Evolutionary conservation across 345 rosid species (phyloP).

Genomic region (Nasturtium officinale): DNA sequence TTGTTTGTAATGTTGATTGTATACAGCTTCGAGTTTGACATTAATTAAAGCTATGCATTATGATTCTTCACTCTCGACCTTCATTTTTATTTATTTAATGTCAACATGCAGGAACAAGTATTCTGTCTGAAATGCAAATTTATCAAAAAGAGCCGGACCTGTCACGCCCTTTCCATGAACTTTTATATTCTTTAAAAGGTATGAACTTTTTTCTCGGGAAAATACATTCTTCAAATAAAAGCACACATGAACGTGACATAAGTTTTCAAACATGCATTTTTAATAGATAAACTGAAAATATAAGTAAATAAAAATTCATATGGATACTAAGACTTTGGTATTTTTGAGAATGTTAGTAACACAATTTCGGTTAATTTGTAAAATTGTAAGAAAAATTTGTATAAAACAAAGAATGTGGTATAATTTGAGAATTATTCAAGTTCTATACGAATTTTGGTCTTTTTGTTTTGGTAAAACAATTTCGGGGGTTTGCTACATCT

Average conservation of each 20-base stretch:
- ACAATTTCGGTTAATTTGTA: not conserved
- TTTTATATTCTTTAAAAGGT: not conserved
- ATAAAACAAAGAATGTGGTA: not conserved
- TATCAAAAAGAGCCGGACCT: slow-evolving; percentile 7
- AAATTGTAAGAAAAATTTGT: not conserved
- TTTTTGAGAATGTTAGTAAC: not conserved
- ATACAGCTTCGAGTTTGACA: not conserved
- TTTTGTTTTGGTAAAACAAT: not conserved
- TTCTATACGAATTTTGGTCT: too few relatives aligned
- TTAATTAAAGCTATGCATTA: not conserved
- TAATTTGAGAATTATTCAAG: not conserved
- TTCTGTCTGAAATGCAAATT: slow-evolving; percentile 6
- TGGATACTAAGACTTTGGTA: not conserved
- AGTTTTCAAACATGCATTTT: not conserved
- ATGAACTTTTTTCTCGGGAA: not conserved
- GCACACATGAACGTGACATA: slow-evolving; percentile 23
- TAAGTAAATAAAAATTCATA: not conserved
- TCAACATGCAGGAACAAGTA: slow-evolving; percentile 16
- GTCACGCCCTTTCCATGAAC: slow-evolving; percentile 36
- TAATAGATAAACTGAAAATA: not conserved
- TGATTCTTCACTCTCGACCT: not conserved
- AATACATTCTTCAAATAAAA: slow-evolving; percentile 4
- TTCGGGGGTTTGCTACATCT: not conserved
- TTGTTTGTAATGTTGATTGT: not conserved
- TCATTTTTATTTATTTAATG: not conserved